These are phyloP conservation scores for Vachellia collinsii DNA, from an alignment of 306 rosid genomes.

Conservation along the genomic window DNA sequence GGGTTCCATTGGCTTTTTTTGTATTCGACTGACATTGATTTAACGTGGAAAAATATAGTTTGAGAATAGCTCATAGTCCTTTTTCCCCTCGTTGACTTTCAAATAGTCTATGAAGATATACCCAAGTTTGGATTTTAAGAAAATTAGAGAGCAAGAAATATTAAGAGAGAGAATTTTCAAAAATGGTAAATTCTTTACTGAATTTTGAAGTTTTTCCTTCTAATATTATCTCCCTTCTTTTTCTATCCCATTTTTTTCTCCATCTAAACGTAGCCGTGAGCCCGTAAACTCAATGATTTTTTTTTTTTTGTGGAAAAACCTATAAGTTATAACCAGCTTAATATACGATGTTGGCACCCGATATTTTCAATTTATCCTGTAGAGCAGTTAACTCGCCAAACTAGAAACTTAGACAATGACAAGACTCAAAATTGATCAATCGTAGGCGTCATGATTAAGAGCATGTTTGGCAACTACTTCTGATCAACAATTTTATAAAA, in stretches of 20 bases:
- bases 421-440: background rate
- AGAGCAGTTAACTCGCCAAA: constrained; percentile 16
- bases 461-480: too few species aligned
- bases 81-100: background rate
- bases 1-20: background rate
- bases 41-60: background rate
- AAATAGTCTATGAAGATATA: background rate
- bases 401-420: constrained; percentile 24
- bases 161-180: too few species aligned
- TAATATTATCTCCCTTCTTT: too few species aligned
- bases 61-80: background rate
- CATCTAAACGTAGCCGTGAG: too few species aligned
- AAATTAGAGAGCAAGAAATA: too few species aligned
- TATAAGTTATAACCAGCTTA: background rate
- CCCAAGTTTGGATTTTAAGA: too few species aligned
- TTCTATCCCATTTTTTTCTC: too few species aligned
- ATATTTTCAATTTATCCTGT: constrained; percentile 21
- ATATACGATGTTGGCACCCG: constrained; percentile 18
- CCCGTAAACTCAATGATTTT: background rate
- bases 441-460: constrained; percentile 5
- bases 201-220: too few species aligned
- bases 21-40: background rate
- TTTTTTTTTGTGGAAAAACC: background rate
- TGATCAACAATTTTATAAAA: too few species aligned
- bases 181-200: too few species aligned